Evolutionary conservation across 2,329 filamentous ascomycete genomes (phyloP), one percentile per base, ranked within the genome.

Genomic region (Xylaria digitata): DNA sequence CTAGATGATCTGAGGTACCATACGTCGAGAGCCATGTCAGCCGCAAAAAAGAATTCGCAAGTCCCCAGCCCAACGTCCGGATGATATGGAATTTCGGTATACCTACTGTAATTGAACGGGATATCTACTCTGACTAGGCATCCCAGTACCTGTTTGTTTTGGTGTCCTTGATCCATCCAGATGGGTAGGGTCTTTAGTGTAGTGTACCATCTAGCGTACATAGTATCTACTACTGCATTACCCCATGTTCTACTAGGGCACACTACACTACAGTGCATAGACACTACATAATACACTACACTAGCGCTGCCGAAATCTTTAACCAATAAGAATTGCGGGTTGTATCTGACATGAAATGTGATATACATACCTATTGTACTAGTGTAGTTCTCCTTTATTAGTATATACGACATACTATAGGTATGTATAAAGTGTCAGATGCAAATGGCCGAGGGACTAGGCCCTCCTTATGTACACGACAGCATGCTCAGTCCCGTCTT

Each of bases 1-100:
- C 53, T 45, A 19, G 23, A 61, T 43, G 21, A 37, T 52, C 17
- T 48, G 11, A 21, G 19, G n/a, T 48, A 45, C 34, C 46, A 61
- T 9, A 50, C 37, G 23, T 49, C 26, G 49, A 40, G 26, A 50
- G n/a, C 54, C n/a, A 37, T 37, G 40, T 11, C 49, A 52, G 42
- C 59, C 49, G 42, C 49, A 61, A 3, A 54, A 52, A 23, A 61
- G 45, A 58, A 64, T 53, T 21, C 61, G 34, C 52, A 63, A 34
- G 23, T 57, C 53, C 52, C 61, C 49, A 46, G 58, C 45, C 40
- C 30, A 55, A 30, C 42, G 26, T 57, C 54, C 54, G 54, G 54
- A 45, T 21, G 54, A 32, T 23, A 42, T 21, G 1, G 43, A 3
- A n/a, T n/a, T 34, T 19, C 37, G 19, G 53, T 15, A 30, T 3